These are phyloP conservation scores for Xylariaceae sp. DNA, from an alignment of 2,329 filamentous ascomycete genomes.

Conservation along the genomic window DNA sequence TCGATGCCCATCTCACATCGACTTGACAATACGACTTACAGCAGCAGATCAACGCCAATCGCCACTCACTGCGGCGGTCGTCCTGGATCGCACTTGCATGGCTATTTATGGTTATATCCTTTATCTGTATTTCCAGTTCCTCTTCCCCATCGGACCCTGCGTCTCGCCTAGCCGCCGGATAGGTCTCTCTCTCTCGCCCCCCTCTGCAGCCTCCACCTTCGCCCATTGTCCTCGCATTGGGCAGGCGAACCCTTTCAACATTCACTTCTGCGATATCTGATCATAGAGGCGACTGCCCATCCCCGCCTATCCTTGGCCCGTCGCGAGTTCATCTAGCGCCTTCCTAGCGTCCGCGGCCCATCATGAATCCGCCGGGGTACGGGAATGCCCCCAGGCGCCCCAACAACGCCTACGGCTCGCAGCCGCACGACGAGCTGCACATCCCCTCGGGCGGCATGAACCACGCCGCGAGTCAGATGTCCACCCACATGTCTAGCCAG, in stretches of 20 bases:
- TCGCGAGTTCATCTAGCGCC: not conserved
- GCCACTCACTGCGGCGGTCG: not conserved
- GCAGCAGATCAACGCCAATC: no score
- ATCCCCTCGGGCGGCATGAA: conserved; percentile 43
- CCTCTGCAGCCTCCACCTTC: not conserved
- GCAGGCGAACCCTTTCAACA: no score
- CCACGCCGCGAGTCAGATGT: conserved; percentile 38
- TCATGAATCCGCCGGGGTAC: conserved; percentile 37
- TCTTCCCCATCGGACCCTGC: not conserved
- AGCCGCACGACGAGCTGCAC: conserved; percentile 52
- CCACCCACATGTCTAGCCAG: conserved; percentile 44
- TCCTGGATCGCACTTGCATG: not conserved
- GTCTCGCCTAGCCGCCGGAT: not conserved
- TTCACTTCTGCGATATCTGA: not conserved
- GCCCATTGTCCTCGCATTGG: no score
- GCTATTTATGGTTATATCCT: not conserved
- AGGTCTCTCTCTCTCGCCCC: not conserved
- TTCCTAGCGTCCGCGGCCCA: conserved; percentile 6
- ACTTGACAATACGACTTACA: no score
- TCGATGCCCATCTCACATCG: no score
- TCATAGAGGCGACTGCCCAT: no score
- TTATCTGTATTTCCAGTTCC: not conserved
- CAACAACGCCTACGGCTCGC: conserved; percentile 34
- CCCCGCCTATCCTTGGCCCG: no score
- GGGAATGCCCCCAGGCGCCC: conserved; percentile 35